Evolutionary conservation across 2,329 filamentous ascomycete species (phyloP).

Genomic region (Pyricularia sp.): DNA sequence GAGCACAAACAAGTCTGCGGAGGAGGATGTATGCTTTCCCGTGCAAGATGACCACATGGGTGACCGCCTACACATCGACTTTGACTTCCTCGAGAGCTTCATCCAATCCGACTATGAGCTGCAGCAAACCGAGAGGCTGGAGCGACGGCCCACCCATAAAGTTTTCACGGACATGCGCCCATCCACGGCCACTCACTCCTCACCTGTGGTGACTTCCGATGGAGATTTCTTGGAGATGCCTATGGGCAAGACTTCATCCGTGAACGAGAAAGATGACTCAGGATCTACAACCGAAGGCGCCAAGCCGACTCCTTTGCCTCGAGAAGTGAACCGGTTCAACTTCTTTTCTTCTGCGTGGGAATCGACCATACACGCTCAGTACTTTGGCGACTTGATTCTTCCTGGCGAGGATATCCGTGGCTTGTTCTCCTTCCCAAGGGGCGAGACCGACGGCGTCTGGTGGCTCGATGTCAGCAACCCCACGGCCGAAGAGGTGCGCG

Average conservation of each 20-base stretch:
- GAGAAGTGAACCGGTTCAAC: constrained; percentile 75
- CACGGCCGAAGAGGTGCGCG: constrained; percentile 77
- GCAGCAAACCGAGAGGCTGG: constrained; percentile 34
- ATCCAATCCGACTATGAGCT: constrained; percentile 53
- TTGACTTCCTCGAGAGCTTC: constrained; percentile 89
- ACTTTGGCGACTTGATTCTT: constrained; percentile 79
- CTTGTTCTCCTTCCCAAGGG: constrained; percentile 62
- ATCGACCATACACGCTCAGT: constrained; percentile 82
- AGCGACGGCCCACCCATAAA: constrained; percentile 32
- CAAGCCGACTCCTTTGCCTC: constrained; percentile 19
- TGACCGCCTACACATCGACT: constrained; percentile 80
- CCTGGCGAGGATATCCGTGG: constrained; percentile 85
- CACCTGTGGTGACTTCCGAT: constrained; percentile 38
- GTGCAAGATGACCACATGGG: constrained; percentile 56
- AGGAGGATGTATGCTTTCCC: constrained; percentile 86
- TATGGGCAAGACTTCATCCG: constrained; percentile 30
- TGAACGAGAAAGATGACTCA: constrained; percentile 33
- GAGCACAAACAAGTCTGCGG: constrained; percentile 59
- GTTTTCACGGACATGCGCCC: constrained; percentile 55
- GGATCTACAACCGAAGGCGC: constrained; percentile 15
- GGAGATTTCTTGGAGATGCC: constrained; percentile 43
- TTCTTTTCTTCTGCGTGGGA: constrained; percentile 96
- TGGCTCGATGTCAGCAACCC: constrained; percentile 94
- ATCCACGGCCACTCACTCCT: constrained; percentile 16
- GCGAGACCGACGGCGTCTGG: constrained; percentile 76